phyloP scores from a whole-genome alignment of 345 rosid genomes.

The Bretschneidera sinensis region DNA sequence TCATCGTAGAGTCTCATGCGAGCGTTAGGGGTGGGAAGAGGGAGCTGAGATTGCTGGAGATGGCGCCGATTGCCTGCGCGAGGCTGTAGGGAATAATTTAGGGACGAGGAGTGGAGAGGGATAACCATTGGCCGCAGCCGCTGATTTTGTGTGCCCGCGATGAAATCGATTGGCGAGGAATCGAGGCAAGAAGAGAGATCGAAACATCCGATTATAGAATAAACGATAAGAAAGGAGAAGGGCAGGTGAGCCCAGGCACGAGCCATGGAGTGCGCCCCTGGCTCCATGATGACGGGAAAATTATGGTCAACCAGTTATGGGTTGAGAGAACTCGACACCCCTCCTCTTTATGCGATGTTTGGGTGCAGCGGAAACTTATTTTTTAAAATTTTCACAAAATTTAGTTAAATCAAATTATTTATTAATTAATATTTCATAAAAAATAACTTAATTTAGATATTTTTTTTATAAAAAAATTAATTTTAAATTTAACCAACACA shows the following conservation, averaged over 20 bases:
- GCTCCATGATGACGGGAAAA: not conserved
- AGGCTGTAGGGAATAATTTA: constrained; percentile 36
- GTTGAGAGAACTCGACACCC: constrained; percentile 1
- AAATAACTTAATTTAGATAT: no score
- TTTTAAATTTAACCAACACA: no score
- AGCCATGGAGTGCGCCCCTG: constrained; percentile 34
- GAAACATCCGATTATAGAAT: constrained; percentile 12
- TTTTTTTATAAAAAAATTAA: no score
- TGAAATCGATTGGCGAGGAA: constrained; percentile 13
- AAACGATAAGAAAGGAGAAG: constrained; percentile 18
- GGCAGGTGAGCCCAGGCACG: constrained; percentile 11
- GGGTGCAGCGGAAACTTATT: no score
- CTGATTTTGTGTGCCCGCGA: constrained; percentile 9
- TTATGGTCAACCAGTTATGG: not conserved
- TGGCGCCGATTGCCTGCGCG: constrained; percentile 51
- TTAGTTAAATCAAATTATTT: no score
- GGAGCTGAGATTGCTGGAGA: constrained; percentile 54
- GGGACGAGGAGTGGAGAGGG: constrained; percentile 51
- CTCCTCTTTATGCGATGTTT: no score
- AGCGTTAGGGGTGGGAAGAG: constrained; percentile 43
- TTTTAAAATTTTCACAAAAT: no score
- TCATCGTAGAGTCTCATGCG: constrained; percentile 80
- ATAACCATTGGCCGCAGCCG: constrained; percentile 49
- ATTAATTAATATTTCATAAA: no score
- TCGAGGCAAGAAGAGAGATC: constrained; percentile 20